phyloP scores from a whole-genome alignment of 768 basidiomycete genomes.

The Lyophyllum semitale region DNA sequence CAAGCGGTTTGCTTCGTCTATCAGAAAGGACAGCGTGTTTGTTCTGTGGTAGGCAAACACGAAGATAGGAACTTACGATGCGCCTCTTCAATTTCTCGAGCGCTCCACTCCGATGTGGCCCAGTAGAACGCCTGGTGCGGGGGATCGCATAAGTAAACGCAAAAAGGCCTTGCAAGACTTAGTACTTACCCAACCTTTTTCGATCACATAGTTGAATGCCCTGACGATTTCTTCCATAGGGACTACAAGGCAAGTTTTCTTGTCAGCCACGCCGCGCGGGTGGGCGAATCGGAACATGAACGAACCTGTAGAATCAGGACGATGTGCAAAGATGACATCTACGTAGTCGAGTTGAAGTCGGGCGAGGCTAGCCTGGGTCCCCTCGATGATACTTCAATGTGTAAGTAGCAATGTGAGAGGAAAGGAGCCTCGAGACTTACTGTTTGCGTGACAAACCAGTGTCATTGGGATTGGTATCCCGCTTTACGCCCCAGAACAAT shows the following conservation, averaged over 20 bases:
- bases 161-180: constrained; percentile 14
- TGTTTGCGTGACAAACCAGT: constrained; percentile 56
- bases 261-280: background rate
- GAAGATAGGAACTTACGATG: constrained; percentile 40
- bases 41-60: background rate
- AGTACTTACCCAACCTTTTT: constrained; percentile 59
- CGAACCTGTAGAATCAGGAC: constrained; percentile 55
- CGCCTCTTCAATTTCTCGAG: constrained; percentile 68
- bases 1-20: constrained; percentile 66
- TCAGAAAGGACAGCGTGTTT: background rate
- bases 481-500: constrained; percentile 64
- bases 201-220: constrained; percentile 74
- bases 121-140: constrained; percentile 48
- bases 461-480: constrained; percentile 52
- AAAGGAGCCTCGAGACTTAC: constrained; percentile 29
- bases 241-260: constrained; percentile 28
- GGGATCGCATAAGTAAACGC: background rate
- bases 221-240: constrained; percentile 76
- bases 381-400: constrained; percentile 62
- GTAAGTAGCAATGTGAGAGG: background rate
- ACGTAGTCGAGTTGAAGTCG: constrained; percentile 73
- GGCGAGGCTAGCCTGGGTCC: constrained; percentile 59
- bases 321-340: constrained; percentile 68
- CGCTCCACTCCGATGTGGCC: constrained; percentile 81
- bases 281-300: background rate